Base-by-base conservation (phyloP, 73 alveolate species). In the Stentor roeselii region DNA sequence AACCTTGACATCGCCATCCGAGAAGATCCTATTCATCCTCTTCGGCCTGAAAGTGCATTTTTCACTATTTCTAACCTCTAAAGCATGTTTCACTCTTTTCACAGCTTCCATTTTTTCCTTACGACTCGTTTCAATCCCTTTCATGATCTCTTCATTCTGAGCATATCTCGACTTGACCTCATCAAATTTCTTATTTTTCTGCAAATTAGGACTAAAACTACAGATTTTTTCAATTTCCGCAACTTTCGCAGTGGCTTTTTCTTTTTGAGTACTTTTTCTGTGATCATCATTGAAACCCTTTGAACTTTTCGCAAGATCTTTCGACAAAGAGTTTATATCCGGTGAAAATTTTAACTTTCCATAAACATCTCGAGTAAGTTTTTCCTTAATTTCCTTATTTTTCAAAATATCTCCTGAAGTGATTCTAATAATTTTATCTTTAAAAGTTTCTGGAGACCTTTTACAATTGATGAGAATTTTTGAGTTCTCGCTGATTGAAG, bases 221-320 rank as follows among this genome's bases (percentile, higher is more conserved):
- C 80, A 67, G 37, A 67, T 32, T 67, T 67, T 67, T 67, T 67
- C 50, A 15, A 67, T 67, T 67, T 67, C 80, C 0, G 80, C 80
- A 67, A 32, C 80, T 67, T n/a, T 15, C 27, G 80, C 80, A 27
- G 21, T n/a, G 34, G 80, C 80, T 67, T 67, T 67, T 3, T 21
- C 41, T 67, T 67, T 67, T 40, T 21, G 14, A 1, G 21, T 67
- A 21, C 14, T 67, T 67, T 67, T 67, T 1, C 27, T 14, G 21
- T 67, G 42, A 1, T 67, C 80, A 34, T 67, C 21, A 67, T 67
- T 32, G 37, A 34, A 32, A 15, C 14, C 50, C 21, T 67, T 67
- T 67, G 80, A 36, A 30, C 42, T 67, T 2, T 40, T 34, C 21
- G 41, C 80, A 27, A 67, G 37, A 15, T 67, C 42, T 1, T 34